Conservation (phyloP, 192 early-diverging fungal genomes). For the Podochytrium sp. region DNA sequence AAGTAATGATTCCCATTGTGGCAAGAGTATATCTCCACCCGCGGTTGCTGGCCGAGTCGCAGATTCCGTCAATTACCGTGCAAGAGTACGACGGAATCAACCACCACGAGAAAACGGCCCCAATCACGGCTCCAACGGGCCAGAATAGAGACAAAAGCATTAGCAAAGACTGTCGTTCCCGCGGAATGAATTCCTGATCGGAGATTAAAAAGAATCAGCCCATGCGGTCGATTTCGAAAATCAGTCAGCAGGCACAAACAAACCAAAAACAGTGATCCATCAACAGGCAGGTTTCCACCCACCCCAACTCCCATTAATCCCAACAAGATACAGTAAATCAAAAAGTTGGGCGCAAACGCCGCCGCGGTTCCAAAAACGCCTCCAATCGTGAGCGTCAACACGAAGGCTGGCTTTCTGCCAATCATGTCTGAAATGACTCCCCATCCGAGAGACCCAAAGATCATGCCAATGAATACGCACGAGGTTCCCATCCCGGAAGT, state of each 20-base stretch:
- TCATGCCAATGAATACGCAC: constrained; percentile 72
- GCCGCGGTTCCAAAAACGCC: constrained; percentile 71
- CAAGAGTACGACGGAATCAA: constrained; percentile 64
- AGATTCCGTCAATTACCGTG: constrained; percentile 51
- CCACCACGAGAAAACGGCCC: constrained; percentile 65
- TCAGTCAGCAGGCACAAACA: not conserved
- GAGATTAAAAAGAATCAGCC: no score
- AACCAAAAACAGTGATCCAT: constrained; percentile 37
- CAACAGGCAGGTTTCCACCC: constrained; percentile 69
- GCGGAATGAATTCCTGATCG: constrained; percentile 86
- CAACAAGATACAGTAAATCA: constrained; percentile 42
- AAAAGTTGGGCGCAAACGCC: constrained; percentile 67
- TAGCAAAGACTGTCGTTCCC: constrained; percentile 76
- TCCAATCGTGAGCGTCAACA: constrained; percentile 73
- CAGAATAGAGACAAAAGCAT: constrained; percentile 86
- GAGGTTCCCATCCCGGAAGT: constrained; percentile 58
- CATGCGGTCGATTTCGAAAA: no score
- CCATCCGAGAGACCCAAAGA: constrained; percentile 81
- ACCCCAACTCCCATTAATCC: constrained; percentile 78
- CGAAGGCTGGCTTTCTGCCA: constrained; percentile 77
- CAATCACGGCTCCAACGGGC: constrained; percentile 76
- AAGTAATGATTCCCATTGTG: constrained; percentile 62
- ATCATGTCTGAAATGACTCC: constrained; percentile 73
- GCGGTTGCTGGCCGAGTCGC: constrained; percentile 4
- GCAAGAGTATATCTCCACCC: constrained; percentile 72